Percentiles rank a stretch among this genome's conserved stretches.
phyloP scores from a whole-genome alignment of 768 basidiomycete genomes.

The Macrolepiota dolichaula region DNA sequence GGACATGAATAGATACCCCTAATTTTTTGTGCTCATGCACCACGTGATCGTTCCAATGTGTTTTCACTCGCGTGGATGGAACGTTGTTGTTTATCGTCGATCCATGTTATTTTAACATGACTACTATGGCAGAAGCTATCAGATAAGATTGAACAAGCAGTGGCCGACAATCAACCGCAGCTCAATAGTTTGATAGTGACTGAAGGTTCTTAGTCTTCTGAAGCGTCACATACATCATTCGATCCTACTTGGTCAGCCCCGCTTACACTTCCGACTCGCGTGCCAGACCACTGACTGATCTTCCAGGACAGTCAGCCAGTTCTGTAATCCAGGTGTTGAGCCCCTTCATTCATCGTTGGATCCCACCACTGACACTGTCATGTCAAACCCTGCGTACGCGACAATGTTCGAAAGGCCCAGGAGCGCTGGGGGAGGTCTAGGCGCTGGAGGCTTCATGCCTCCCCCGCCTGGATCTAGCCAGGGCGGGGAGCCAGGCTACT shows the following conservation, averaged over 20 bases:
- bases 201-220: neutral
- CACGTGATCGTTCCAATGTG: neutral
- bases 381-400: constrained; percentile 11
- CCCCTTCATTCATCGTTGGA: neutral
- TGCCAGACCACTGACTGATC: neutral
- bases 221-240: neutral
- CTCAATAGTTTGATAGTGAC: neutral
- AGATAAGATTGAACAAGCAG: constrained; percentile 4
- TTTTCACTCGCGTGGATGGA: neutral
- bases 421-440: neutral
- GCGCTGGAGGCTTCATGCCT: constrained; percentile 22
- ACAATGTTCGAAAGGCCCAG: neutral
- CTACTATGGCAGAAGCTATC: neutral
- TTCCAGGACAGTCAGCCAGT: neutral
- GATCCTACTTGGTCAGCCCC: neutral
- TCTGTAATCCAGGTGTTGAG: neutral
- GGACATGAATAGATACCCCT: neutral
- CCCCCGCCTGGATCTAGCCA: constrained; percentile 30
- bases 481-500: constrained; percentile 25
- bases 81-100: too few species aligned
- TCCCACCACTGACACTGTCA: neutral
- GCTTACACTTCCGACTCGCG: neutral
- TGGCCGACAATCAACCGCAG: constrained; percentile 1
- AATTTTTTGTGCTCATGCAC: neutral
- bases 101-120: too few species aligned